Evolutionary conservation across 1,139 yeast genomes (phyloP).

Genomic region (Blastobotrys elegans): DNA sequence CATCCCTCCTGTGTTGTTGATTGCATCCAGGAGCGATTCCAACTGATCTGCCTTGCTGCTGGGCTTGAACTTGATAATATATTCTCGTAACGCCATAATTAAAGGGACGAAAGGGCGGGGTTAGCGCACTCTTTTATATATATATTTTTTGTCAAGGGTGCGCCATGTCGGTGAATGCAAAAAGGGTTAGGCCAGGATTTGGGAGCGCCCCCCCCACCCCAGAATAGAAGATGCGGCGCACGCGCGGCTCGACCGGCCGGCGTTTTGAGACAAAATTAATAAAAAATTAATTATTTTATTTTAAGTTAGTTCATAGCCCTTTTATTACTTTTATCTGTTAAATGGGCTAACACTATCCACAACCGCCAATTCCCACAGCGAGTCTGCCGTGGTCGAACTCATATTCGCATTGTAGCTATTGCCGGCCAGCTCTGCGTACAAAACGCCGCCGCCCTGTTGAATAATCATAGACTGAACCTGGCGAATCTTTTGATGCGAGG

Average conservation of each 20-base stretch:
- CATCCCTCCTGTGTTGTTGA: constrained; percentile 2
- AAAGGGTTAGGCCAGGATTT: too few species aligned
- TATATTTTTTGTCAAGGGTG: too few species aligned
- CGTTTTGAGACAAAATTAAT: background rate
- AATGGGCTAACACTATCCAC: constrained; percentile 2
- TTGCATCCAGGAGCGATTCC: background rate
- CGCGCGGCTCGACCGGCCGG: too few species aligned
- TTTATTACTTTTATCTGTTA: background rate
- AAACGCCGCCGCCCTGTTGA: constrained; percentile 12
- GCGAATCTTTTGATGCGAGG: constrained; percentile 7
- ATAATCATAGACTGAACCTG: constrained; percentile 9
- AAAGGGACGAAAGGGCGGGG: too few species aligned
- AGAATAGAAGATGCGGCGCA: background rate
- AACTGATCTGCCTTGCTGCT: background rate
- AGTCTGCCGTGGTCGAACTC: constrained; percentile 6
- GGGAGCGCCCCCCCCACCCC: too few species aligned
- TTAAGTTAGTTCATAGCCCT: background rate
- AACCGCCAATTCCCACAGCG: background rate
- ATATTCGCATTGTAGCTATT: constrained; percentile 10
- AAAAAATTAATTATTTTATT: too few species aligned
- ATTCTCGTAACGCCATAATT: constrained; percentile 8
- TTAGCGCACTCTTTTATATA: too few species aligned
- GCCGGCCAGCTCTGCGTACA: constrained; percentile 7
- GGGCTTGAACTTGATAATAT: constrained; percentile 1
- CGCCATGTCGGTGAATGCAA: too few species aligned